Percentiles rank a stretch among this genome's conserved stretches.
phyloP scores from a whole-genome alignment of 169 alveolate species.

The Sarcocystis neurona region DNA sequence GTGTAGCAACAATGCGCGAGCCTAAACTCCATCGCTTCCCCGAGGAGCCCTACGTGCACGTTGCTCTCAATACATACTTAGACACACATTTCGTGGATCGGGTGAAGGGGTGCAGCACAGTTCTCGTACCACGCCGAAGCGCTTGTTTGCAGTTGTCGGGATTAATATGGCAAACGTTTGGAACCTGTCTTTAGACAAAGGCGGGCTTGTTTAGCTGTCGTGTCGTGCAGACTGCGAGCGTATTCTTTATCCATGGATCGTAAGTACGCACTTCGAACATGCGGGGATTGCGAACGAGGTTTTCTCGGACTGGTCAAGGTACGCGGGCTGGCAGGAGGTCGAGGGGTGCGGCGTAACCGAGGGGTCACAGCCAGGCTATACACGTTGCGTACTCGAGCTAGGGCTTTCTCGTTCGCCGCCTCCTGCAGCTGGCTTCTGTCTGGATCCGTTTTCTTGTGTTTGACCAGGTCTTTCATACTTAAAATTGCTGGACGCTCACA shows the following conservation, averaged over 20 bases:
- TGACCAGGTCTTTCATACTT: not conserved
- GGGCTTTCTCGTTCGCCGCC: not conserved
- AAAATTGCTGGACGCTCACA: slow-evolving; percentile 20
- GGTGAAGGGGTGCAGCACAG: not conserved
- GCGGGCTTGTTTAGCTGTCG: not conserved
- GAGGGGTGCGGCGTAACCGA: not conserved
- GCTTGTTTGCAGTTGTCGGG: not conserved
- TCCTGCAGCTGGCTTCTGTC: no score
- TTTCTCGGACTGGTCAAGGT: not conserved
- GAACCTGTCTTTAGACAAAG: not conserved
- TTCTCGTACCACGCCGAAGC: no score
- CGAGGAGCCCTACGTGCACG: no score
- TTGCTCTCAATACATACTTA: no score
- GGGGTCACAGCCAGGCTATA: slow-evolving; percentile 11
- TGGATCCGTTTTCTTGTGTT: not conserved
- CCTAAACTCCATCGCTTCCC: no score
- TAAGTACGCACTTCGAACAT: not conserved
- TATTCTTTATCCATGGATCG: slow-evolving; percentile 5
- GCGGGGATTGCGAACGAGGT: not conserved
- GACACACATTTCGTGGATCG: not conserved
- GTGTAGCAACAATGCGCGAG: no score
- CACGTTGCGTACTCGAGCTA: not conserved
- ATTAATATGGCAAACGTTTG: not conserved
- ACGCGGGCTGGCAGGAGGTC: not conserved
- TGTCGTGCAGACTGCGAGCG: not conserved